These are phyloP conservation scores for Metschnikowia lunata DNA, from an alignment of 805 yeast species.

Conservation along the genomic window DNA sequence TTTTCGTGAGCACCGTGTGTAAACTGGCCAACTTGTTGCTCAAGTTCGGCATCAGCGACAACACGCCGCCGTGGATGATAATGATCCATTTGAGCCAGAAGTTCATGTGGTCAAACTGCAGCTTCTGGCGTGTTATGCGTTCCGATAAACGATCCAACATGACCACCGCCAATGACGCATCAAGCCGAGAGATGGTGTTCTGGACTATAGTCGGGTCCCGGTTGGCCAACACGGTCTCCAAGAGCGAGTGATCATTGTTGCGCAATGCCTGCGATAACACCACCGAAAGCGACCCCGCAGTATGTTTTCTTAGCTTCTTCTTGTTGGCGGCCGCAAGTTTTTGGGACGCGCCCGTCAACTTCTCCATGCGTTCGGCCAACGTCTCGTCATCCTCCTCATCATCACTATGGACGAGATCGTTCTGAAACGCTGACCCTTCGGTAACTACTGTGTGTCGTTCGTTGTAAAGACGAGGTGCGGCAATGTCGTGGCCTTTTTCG, in stretches of 20 bases:
- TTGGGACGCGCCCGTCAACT: slow-evolving; percentile 24
- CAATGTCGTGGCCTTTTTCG: slow-evolving; percentile 47
- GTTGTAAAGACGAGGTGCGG: slow-evolving; percentile 51
- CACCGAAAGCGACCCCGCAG: slow-evolving; percentile 58
- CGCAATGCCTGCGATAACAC: slow-evolving; percentile 85
- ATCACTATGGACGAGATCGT: slow-evolving; percentile 46
- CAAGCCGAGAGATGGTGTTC: slow-evolving; percentile 46
- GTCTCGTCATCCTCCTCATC: slow-evolving; percentile 40
- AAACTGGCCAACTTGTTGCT: slow-evolving; percentile 39
- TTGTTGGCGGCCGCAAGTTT: slow-evolving; percentile 25
- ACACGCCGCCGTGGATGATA: slow-evolving; percentile 50
- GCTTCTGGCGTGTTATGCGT: slow-evolving; percentile 46
- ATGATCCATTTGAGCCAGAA: slow-evolving; percentile 56
- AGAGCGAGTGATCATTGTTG: slow-evolving; percentile 77
- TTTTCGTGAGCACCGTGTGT: slow-evolving; percentile 45
- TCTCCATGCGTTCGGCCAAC: slow-evolving; percentile 52
- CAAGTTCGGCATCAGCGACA: slow-evolving; percentile 44
- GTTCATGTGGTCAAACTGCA: slow-evolving; percentile 46
- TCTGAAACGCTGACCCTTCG: slow-evolving; percentile 56
- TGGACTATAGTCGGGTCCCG: slow-evolving; percentile 48
- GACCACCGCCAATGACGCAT: slow-evolving; percentile 45
- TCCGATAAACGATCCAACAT: slow-evolving; percentile 52
- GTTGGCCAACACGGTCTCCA: slow-evolving; percentile 74
- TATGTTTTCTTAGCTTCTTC: slow-evolving; percentile 49
- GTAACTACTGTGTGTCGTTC: slow-evolving; percentile 60